Evolutionary conservation across 306 rosid genomes (phyloP), one percentile per base, ranked within the genome.

Genomic region (Malus domestica): DNA sequence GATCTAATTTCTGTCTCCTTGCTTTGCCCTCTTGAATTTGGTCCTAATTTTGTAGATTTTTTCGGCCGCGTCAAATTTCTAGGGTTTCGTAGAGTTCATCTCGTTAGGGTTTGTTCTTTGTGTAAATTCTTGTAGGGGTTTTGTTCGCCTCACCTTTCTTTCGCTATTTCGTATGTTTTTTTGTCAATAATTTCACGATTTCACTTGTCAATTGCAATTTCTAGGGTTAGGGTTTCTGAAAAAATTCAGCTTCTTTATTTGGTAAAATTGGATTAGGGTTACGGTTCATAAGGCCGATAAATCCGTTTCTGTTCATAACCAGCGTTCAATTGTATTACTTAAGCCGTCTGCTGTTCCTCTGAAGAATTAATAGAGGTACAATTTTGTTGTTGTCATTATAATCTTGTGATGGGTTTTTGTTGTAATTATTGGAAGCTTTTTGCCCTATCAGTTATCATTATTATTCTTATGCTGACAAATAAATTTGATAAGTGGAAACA

Each of bases 171-270:
- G 8, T 9, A 13, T 13, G 27, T 9, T 6, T 52, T 52, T 46
- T 75, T 70, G 14, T 45, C n/a, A 23, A 49, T 30, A 65, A 82
- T 80, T 84, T 76, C n/a, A 0, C 42, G 13, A 15, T 76, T 74
- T 67, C 11, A 55, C 2, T 2, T 1, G 20, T 5, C 59, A 29
- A 70, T 74, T 59, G 40, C 20, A 18, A 66, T 59, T 51, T 38
- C 79, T 82, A 84, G 90, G 85, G 89, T 84, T 86, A 89, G 90
- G 92, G 90, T 83, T 84, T 72, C 78, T 33, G 35, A 32, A 42
- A 73, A 11, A 10, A 27, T 32, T 51, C 52, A 83, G 19, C 1
- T 68, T 33, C 42, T 71, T 29, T 38, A 44, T 70, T 80, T 67
- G 49, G 79, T 76, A 67, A 22, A 86, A 88, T 88, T 76, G 22